Evolutionary conservation across 225 moss, liverwort and hornwort species (phyloP), one percentile per base, ranked within the genome.

Genomic region (Neckera pumila): DNA sequence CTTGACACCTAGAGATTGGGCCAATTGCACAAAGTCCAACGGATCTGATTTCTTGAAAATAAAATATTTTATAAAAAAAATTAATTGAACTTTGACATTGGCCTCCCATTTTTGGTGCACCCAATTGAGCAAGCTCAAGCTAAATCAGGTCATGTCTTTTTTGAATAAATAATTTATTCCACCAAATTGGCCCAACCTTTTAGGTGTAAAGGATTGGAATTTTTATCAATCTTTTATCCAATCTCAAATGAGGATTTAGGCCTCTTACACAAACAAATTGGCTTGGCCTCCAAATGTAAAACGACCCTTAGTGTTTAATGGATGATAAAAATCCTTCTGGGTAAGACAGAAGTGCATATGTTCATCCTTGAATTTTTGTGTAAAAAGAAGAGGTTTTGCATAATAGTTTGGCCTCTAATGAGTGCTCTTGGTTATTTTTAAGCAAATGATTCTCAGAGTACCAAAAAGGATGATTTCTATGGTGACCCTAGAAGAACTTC

Each of bases 401-500:
- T 0, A 36, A 1, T 21, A 67, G 3, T n/a, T 67, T n/a, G 22
- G 21, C 22, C 2, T n/a, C 7, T 11, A 11, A 67, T 67, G n/a
- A n/a, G 1, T n/a, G 6, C 2, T 36, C 11, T 12, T 36, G n/a
- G 5, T 67, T n/a, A n/a, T 67, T n/a, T 21, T 36, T 11, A 28
- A 66, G 36, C 11, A n/a, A n/a, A 67, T 22, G 22, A 67, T 22
- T n/a, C 20, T 21, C 0, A 20, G 0, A 10, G 2, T 19, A 65
- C 6, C 12, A 1, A 12, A 36, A 36, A 21, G 0, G 7, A n/a
- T 22, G 66, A 21, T n/a, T 67, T 67, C 3, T 1, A n/a, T 2
- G 3, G 2, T 7, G 7, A 67, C 13, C 7, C 4, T 22, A 0
- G 4, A 38, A 12, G 6, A 5, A 21, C 4, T 20, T 11, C 12